Percentiles rank a stretch among this genome's conserved stretches.
phyloP scores from a whole-genome alignment of 2,329 filamentous ascomycete species.

The Chaetomium sp. region DNA sequence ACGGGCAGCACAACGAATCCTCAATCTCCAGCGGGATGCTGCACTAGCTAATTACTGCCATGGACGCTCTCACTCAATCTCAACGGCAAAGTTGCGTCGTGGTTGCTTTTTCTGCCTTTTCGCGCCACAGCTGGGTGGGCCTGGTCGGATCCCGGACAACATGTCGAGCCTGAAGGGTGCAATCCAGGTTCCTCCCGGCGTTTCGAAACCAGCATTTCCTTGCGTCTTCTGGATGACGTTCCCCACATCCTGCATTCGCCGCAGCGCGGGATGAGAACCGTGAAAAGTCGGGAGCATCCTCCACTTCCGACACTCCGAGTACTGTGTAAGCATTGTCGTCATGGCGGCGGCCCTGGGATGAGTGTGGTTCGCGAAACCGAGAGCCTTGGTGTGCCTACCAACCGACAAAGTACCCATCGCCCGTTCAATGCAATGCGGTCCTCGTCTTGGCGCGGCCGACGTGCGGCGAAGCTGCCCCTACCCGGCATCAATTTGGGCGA shows the following conservation, averaged over 20 bases:
- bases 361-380: neutral
- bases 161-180: neutral
- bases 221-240: neutral
- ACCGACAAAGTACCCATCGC: neutral
- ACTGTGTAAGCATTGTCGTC: neutral
- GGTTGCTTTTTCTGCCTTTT: neutral
- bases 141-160: neutral
- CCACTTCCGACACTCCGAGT: neutral
- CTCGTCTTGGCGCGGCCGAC: neutral
- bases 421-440: conserved; percentile 5
- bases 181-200: neutral
- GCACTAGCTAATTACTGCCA: neutral
- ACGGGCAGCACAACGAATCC: neutral
- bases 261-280: neutral
- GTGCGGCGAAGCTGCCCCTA: conserved; percentile 5
- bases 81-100: neutral
- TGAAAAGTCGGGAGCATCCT: neutral
- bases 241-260: conserved; percentile 1
- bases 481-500: conserved; percentile 9
- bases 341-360: conserved; percentile 7
- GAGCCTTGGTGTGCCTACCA: neutral
- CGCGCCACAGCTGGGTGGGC: neutral
- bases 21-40: neutral
- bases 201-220: neutral
- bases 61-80: neutral